Percentiles rank a stretch among this genome's conserved stretches.
Evolutionary conservation across 2,329 filamentous ascomycete species (phyloP).

Genomic region (Colletotrichum godetiae): DNA sequence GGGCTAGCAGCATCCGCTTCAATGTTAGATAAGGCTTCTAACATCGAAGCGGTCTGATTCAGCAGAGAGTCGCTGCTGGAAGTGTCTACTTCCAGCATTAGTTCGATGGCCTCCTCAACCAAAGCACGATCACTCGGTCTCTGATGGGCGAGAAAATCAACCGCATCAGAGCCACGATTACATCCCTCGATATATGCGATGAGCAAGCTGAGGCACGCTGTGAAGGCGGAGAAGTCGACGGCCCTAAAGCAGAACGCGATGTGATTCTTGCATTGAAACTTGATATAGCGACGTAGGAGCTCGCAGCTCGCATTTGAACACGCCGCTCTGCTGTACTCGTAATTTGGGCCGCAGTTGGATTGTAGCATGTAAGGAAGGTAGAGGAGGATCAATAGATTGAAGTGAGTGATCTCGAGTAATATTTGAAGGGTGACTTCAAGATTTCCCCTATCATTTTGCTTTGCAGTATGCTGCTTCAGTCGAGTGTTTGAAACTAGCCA

Average conservation of each 20-base stretch:
- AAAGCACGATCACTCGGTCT: conserved; percentile 49
- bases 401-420: conserved; percentile 45
- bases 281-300: conserved; percentile 48
- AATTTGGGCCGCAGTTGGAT: background rate
- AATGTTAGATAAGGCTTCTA: conserved; percentile 40
- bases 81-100: conserved; percentile 44
- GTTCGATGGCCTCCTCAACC: conserved; percentile 48
- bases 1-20: background rate
- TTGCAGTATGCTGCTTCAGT: background rate
- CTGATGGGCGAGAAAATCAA: conserved; percentile 51
- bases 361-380: conserved; percentile 48
- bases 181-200: conserved; percentile 47
- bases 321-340: conserved; percentile 46
- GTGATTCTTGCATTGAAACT: conserved; percentile 43
- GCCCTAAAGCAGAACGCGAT: conserved; percentile 43
- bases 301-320: conserved; percentile 51
- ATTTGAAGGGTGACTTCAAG: conserved; percentile 41
- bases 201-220: conserved; percentile 50
- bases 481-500: conserved; percentile 39
- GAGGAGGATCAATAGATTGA: conserved; percentile 45
- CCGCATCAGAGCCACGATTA: background rate
- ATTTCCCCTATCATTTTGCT: conserved; percentile 16
- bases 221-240: conserved; percentile 50
- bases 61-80: conserved; percentile 43
- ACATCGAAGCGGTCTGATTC: conserved; percentile 40